Conservation (phyloP, 352 stramenopile genomes). For the Phytophthora pluvialis region DNA sequence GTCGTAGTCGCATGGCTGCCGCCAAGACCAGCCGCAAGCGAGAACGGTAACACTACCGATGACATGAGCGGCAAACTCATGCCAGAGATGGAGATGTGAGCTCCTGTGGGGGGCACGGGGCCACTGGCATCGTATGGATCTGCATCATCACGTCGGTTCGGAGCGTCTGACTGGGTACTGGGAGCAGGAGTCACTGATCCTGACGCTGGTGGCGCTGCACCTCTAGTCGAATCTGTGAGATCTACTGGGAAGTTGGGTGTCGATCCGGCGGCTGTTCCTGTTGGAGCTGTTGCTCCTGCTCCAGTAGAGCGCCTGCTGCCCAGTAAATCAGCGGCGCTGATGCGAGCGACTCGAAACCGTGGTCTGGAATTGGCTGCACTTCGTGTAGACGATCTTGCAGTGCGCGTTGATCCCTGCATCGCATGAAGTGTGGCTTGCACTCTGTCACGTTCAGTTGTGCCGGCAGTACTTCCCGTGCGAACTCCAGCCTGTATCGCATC, state of each 20-base stretch:
- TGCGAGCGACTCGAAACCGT: slow-evolving; percentile 27
- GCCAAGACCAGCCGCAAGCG: slow-evolving; percentile 45
- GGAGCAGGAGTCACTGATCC: slow-evolving; percentile 5
- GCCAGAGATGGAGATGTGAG: slow-evolving; percentile 43
- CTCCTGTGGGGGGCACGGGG: slow-evolving; percentile 11
- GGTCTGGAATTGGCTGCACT: slow-evolving; percentile 16
- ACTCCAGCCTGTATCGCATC: slow-evolving; percentile 5
- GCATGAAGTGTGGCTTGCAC: slow-evolving; percentile 15
- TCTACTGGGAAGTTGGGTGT: slow-evolving; percentile 29
- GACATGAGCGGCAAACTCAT: slow-evolving; percentile 47
- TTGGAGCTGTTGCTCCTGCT: not conserved
- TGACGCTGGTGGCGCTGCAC: not conserved
- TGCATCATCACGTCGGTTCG: slow-evolving; percentile 4
- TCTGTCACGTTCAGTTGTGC: slow-evolving; percentile 3
- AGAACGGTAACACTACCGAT: slow-evolving; percentile 67
- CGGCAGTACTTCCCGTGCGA: not conserved
- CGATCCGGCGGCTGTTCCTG: slow-evolving; percentile 12
- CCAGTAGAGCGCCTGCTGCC: slow-evolving; percentile 1
- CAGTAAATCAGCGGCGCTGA: slow-evolving; percentile 25
- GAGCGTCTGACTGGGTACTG: slow-evolving; percentile 4
- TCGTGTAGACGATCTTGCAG: not conserved
- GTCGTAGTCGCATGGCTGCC: slow-evolving; percentile 47
- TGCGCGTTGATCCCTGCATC: slow-evolving; percentile 10
- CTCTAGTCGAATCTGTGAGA: slow-evolving; percentile 5
- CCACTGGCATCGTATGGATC: slow-evolving; percentile 2